Evolutionary conservation across 108 stramenopile genomes (phyloP).

Genomic region (Parietichytrium sp.): DNA sequence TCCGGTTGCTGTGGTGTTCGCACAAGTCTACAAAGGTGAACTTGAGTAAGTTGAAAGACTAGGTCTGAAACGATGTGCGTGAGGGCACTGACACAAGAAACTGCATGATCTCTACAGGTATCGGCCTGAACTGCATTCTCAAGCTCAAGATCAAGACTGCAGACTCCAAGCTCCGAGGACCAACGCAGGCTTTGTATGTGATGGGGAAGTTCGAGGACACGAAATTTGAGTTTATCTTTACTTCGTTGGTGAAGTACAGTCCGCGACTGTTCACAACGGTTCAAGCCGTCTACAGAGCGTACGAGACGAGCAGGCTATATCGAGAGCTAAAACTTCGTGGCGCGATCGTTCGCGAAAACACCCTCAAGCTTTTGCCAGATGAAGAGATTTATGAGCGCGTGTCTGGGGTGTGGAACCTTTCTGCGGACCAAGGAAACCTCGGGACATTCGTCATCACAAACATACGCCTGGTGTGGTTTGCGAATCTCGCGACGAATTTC

Average conservation of each 20-base stretch:
- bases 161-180: conserved; percentile 53
- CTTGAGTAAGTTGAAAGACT: conserved; percentile 44
- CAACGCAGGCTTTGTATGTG: conserved; percentile 64
- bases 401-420: conserved; percentile 65
- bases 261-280: conserved; percentile 68
- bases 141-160: conserved; percentile 58
- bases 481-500: conserved; percentile 68
- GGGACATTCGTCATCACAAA: conserved; percentile 67
- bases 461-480: conserved; percentile 68
- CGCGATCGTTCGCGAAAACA: conserved; percentile 48
- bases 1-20: conserved; percentile 61
- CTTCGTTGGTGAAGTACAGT: conserved; percentile 59
- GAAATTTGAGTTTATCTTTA: conserved; percentile 69
- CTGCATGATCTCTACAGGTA: conserved; percentile 41
- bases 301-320: conserved; percentile 66
- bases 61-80: background rate
- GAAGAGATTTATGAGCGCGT: conserved; percentile 59
- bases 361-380: conserved; percentile 55
- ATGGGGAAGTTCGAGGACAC: conserved; percentile 48
- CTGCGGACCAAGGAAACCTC: conserved; percentile 67
- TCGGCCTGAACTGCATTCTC: conserved; percentile 51
- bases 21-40: conserved; percentile 54
- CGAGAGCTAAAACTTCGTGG: conserved; percentile 67
- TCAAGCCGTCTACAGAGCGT: conserved; percentile 65
- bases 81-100: too few relatives aligned